phyloP scores from a whole-genome alignment of 108 stramenopile genomes.

The Pseudonitzschia multiseries region DNA sequence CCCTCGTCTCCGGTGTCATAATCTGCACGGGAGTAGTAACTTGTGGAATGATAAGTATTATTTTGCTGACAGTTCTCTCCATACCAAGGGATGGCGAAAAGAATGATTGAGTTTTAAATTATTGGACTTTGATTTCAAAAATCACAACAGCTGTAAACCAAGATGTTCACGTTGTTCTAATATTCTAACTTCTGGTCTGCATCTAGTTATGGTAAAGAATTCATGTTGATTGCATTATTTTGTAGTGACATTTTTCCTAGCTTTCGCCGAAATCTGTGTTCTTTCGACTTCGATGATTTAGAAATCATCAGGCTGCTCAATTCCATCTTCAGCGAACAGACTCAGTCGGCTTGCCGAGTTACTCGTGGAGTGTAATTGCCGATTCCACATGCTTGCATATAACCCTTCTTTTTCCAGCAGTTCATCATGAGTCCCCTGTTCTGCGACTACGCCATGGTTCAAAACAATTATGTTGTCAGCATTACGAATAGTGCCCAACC shows the following conservation, averaged over 20 bases:
- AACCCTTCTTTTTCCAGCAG: slow-evolving; percentile 72
- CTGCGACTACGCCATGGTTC: slow-evolving; percentile 87
- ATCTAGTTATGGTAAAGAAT: too few relatives aligned
- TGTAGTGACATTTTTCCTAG: background rate
- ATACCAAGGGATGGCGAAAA: slow-evolving; percentile 15
- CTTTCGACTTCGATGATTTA: background rate
- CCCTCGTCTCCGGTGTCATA: slow-evolving; percentile 32
- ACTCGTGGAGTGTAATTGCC: slow-evolving; percentile 14
- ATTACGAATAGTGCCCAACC: slow-evolving; percentile 92
- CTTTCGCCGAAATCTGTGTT: background rate
- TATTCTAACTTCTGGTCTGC: too few relatives aligned
- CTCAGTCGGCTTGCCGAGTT: slow-evolving; percentile 9
- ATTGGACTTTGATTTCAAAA: too few relatives aligned
- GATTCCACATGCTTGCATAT: slow-evolving; percentile 56
- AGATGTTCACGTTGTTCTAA: too few relatives aligned
- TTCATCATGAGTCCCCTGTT: slow-evolving; percentile 96
- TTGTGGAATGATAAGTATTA: slow-evolving; percentile 32
- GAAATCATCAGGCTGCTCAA: background rate
- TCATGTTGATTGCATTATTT: background rate
- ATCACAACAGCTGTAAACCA: too few relatives aligned
- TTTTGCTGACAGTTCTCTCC: slow-evolving; percentile 33
- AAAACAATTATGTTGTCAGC: slow-evolving; percentile 98
- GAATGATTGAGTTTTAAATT: slow-evolving; percentile 6
- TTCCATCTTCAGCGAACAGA: background rate
- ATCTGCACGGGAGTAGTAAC: slow-evolving; percentile 24